Evolutionary conservation across 2,329 filamentous ascomycete genomes (phyloP), one percentile per base, ranked within the genome.

Genomic region (Aschersonia sp.): DNA sequence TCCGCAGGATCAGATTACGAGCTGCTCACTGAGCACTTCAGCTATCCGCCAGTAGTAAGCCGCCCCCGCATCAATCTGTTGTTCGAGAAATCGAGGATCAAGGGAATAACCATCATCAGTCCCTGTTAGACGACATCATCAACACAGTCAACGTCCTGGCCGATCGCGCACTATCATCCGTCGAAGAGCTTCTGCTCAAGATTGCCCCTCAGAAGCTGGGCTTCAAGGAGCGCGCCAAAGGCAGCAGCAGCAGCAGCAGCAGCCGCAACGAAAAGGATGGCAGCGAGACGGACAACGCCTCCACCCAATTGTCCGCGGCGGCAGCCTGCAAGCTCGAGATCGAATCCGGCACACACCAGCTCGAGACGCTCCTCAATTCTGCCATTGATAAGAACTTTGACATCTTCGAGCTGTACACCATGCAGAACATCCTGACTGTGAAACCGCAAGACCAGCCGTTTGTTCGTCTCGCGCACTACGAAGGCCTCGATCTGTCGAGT

Each of bases 71-170:
- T 33, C 22, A 22, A 22, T 4, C 22, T 22, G 22, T 22, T 22
- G 22, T 22, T 22, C 3, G 22, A 22, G 22, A 47, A 44, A 6
- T 31, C 42, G 43, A 47, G 42, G 33, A 49, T 48, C 49, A 48
- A 42, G n/a, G 6, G 31, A 30, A 8, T 7, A n/a, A 33, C 31
- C 10, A 12, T 6, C 42, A n/a, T 29, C 37, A 95, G 89, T 85
- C 85, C 51, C 79, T 98, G 42, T 84, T 98, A 60, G 92, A 98
- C 77, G 90, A 97, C 68, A 89, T 97, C 57, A 95, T 97, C 70
- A 96, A 97, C 71, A 85, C 84, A 48, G 81, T 96, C 64, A 98
- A 97, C 70, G 86, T 90, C 59, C 78, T 96, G 58, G 84, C 92
- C 58, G 92, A 94, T 66, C 84, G 84, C 63, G 89, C 87, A 47